Evolutionary conservation across 768 basidiomycete species (phyloP), one percentile per base, ranked within the genome.

Genomic region (Piloderma croceum): DNA sequence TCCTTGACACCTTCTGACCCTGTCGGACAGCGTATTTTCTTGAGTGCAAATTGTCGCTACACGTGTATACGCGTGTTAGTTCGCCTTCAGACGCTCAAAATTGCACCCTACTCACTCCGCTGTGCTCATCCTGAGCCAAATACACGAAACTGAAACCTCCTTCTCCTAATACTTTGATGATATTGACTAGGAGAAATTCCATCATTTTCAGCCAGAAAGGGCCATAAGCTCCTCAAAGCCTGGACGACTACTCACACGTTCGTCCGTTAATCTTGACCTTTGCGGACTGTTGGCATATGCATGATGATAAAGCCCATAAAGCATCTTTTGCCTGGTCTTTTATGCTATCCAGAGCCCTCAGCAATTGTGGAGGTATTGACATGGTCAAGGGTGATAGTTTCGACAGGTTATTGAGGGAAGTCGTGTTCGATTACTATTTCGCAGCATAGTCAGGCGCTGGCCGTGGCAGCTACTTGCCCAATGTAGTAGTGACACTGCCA

Each of bases 251-350:
- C 42, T 74, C 82, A 89, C 87, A 98, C 29, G 90, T 88, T 50
- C 94, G 77, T 25, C 94, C 94, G 51, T 94, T 96, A 46, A 99
- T 92, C 68, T 98, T 96, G 44, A 97, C 73, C 44, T 81, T 90
- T 12, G 90, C 83, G 32, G 88, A 76, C 57, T 80, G 83, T 56
- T 79, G 77, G 65, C 83, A 90, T 27, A 88, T 59, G 60, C 88
- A 89, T 9, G 84, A 84, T 0, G 89, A 80, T 19, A 93, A 63
- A 7, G 84, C 86, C 73, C 79, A 86, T 10, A 91, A 58, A 1
- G 85, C 83, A 56, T 93, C 90, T 54, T 87, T 89, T 13, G 79
- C 79, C 47, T 82, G 81, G 52, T 85, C 84, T 48, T 78, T 78
- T 44, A 84, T 49, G 37, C 60, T 77, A 48, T 81, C 77, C 17